Base-by-base conservation (phyloP, 164 flowering plant genomes). In the Chloranthus sessilifolius region DNA sequence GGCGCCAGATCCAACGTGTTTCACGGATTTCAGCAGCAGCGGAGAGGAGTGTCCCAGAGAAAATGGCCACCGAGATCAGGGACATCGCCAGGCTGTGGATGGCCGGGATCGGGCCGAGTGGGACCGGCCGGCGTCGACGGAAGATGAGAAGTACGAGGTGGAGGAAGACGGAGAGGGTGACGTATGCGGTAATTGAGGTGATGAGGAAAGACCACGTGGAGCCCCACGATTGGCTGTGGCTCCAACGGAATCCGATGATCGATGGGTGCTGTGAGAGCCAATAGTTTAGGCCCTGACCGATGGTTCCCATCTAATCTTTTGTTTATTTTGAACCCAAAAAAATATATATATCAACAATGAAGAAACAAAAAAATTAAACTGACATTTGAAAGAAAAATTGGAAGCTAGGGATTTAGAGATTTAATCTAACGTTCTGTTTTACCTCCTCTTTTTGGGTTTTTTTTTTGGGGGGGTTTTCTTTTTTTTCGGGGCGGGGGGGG, bases 191-290 rank as follows among this genome's bases (percentile, higher is more conserved):
- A 50, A 89, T 71, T 38, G 92, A 70, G 53, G 72, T 26, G 66
- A 84, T 49, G 52, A 86, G 88, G 57, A 89, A 89, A 1, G 67
- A 71, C 97, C 97, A 89, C 2, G 97, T 84, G 50, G 97, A 76
- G 52, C 79, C 84, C 74, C 74, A 82, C 12, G 74, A 70, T 45
- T 82, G 81, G 62, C 70, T 53, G 55, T 62, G 74, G 52, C 74
- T 77, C 97, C 97, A 89, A 19, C 90, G 72, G 82, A 89, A 86
- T 10, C 56, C 55, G 0, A 79, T 65, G 37, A 89, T 72, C 0
- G 71, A 16, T 1, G 95, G 95, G 47, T 91, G 98, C 59, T 91
- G 92, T 22, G 96, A 46, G 20, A 91, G 69, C 64, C 66, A 80
- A 59, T 78, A 82, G 2, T 1, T 56, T 7, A 76, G 1, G 30